These are phyloP conservation scores for Lachnellula willkommii DNA, from an alignment of 2,329 filamentous ascomycete species.

Conservation along the genomic window DNA sequence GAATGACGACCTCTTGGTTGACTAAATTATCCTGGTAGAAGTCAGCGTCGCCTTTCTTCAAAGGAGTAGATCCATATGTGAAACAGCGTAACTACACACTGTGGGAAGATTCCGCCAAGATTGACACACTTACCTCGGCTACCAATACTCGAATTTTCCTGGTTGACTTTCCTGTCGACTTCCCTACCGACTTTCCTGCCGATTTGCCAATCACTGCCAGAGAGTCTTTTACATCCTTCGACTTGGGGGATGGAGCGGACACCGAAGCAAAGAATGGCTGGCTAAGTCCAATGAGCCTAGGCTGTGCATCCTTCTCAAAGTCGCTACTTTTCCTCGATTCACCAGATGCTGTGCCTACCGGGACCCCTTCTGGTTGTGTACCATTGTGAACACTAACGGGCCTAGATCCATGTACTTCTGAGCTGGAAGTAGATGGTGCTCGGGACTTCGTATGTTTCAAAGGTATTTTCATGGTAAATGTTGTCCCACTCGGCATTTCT, in stretches of 20 bases:
- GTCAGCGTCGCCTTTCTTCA: background rate
- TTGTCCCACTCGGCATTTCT: slow-evolving; percentile 61
- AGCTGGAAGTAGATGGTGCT: slow-evolving; percentile 33
- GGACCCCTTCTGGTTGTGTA: slow-evolving; percentile 4
- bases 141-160: slow-evolving; percentile 67
- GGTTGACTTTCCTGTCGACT: too few species aligned
- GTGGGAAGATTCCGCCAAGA: too few species aligned
- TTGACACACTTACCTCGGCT: slow-evolving; percentile 43
- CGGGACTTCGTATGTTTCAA: slow-evolving; percentile 69
- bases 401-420: slow-evolving; percentile 27
- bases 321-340: slow-evolving; percentile 28
- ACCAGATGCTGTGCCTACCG: slow-evolving; percentile 3
- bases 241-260: slow-evolving; percentile 14
- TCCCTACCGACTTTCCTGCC: slow-evolving; percentile 41
- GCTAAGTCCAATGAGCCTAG: slow-evolving; percentile 75
- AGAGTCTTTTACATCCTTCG: slow-evolving; percentile 46
- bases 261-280: slow-evolving; percentile 66
- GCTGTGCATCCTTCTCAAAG: slow-evolving; percentile 59
- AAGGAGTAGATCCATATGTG: background rate
- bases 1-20: slow-evolving; percentile 56
- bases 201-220: slow-evolving; percentile 59
- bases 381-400: slow-evolving; percentile 28
- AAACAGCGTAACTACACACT: background rate
- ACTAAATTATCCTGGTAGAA: slow-evolving; percentile 57
- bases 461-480: slow-evolving; percentile 78